These are phyloP conservation scores for Trametes sp. DNA, from an alignment of 1,284 basidiomycete species.

Conservation along the genomic window DNA sequence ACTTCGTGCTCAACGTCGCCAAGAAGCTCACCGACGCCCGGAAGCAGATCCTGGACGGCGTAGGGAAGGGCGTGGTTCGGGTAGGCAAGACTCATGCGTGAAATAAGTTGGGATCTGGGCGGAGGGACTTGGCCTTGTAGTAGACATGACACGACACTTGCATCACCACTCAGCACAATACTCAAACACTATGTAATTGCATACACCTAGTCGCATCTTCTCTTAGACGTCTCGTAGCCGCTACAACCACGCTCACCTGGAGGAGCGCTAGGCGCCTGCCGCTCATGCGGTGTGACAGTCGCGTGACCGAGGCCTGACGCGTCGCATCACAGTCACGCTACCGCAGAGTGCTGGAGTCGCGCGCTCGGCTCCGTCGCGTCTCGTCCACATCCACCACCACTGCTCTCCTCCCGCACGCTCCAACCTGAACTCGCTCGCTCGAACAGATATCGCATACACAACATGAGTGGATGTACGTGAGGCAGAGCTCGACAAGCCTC, in stretches of 20 bases:
- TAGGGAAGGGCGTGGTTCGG: slow-evolving; percentile 70
- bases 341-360: slow-evolving; percentile 4
- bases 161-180: slow-evolving; percentile 31
- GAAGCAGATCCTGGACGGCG: slow-evolving; percentile 73
- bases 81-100: slow-evolving; percentile 55
- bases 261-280: not conserved
- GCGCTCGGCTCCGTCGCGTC: slow-evolving; percentile 23
- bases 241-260: not conserved
- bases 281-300: slow-evolving; percentile 16
- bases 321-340: slow-evolving; percentile 27
- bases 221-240: not conserved
- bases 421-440: not conserved
- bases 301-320: slow-evolving; percentile 14
- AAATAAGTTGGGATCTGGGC: slow-evolving; percentile 19
- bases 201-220: slow-evolving; percentile 15
- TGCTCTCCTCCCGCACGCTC: not conserved
- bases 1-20: slow-evolving; percentile 65
- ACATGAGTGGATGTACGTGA: slow-evolving; percentile 54
- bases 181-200: slow-evolving; percentile 24
- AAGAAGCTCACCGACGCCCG: slow-evolving; percentile 74
- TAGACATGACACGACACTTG: slow-evolving; percentile 26
- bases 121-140: slow-evolving; percentile 24
- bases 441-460: not conserved
- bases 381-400: slow-evolving; percentile 17
- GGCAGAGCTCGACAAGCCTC: too few species aligned